These are phyloP conservation scores for Neolentinus lepideus DNA, from an alignment of 1,284 basidiomycete species.

Conservation along the genomic window DNA sequence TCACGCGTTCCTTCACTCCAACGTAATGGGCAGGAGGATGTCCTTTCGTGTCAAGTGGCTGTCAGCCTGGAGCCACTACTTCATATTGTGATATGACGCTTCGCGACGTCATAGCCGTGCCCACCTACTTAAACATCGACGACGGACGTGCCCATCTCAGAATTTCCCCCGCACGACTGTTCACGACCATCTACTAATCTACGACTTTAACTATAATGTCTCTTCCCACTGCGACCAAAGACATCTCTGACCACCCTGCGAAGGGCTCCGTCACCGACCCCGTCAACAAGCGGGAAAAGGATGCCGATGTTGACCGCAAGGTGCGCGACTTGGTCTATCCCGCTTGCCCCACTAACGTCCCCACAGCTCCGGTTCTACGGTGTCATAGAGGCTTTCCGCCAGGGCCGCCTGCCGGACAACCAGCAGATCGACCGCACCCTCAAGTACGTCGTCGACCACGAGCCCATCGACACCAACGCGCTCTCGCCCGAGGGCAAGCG, in stretches of 20 bases:
- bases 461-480: constrained; percentile 57
- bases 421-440: constrained; percentile 72
- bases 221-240: constrained; percentile 51
- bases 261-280: constrained; percentile 52
- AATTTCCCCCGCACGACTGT: neutral
- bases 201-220: constrained; percentile 40
- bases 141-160: too few relatives aligned
- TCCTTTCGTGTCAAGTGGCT: too few relatives aligned
- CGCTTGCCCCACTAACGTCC: neutral
- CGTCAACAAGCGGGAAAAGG: constrained; percentile 42
- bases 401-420: constrained; percentile 77
- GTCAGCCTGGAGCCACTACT: too few relatives aligned
- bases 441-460: constrained; percentile 57
- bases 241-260: constrained; percentile 49
- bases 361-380: constrained; percentile 63
- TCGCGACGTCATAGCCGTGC: too few relatives aligned
- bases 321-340: constrained; percentile 16
- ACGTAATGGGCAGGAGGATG: too few relatives aligned
- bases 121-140: too few relatives aligned
- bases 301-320: constrained; percentile 61
- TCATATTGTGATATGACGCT: too few relatives aligned
- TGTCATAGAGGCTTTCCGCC: constrained; percentile 71
- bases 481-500: constrained; percentile 74
- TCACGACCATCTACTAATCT: neutral
- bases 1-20: too few relatives aligned